Base-by-base conservation (phyloP, 176 grass and related monocot species). In the Lolium multiflorum region DNA sequence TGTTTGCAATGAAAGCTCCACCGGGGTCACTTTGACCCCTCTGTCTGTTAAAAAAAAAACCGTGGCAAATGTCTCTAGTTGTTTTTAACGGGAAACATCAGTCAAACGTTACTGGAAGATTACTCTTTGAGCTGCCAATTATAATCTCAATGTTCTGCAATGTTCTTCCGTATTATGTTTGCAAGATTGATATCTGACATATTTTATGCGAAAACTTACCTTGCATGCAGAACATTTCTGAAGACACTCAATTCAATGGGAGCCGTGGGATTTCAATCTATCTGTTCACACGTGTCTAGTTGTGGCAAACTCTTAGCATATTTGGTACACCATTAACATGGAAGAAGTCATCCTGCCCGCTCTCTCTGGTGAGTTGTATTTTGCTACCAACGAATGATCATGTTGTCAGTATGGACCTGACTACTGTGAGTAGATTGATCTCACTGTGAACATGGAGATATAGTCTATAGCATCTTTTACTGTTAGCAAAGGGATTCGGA, bases 361-460 rank as follows among this genome's bases (percentile, higher is more conserved):
- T 70, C 47, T 24, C 21, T 50, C 43, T 69, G 11, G 12, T 50
- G 46, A 25, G 17, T 14, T 22, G 14, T 61, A 13, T 46, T 79
- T 77, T 55, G n/a, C 55, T 55, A 74, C 31, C n/a, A 78, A 77
- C 43, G 56, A 22, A 39, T 72, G 44, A 86, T 44, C 37, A 64
- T 20, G 21, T 37, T 28, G 22, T 54, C 43, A 21, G 22, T 24
- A 49, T 74, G 24, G 12, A 61, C 21, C 77, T 24, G 24, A 62
- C 55, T 6, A 37, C 3, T 61, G 37, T 15, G 84, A 46, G 58
- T 68, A 55, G 38, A 70, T 85, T 76, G 17, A 62, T 69, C 18
- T 90, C 73, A 64, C 51, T 71, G 17, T 54, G 83, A 54, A 78
- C 35, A 75, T 82, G 69, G 88, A 86, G 43, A 61, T 57, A 25